Evolutionary conservation across 257 asterid species (phyloP).

Genomic region (Hygrophila difformis): DNA sequence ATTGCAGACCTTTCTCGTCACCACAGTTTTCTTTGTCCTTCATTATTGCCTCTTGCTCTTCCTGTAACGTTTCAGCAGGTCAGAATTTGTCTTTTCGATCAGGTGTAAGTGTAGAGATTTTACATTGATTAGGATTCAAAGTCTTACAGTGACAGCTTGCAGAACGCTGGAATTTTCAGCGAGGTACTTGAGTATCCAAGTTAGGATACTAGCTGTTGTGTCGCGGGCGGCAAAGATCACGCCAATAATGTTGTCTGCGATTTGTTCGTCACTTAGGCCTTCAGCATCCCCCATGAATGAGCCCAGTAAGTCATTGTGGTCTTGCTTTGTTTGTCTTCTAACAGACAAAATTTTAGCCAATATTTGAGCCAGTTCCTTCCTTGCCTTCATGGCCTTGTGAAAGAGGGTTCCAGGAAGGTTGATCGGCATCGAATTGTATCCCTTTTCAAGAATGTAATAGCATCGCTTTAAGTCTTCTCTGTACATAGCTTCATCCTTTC

Average conservation of each 20-base stretch:
- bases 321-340: slow-evolving; percentile 29
- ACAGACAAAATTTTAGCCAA: slow-evolving; percentile 39
- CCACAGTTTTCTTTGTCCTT: slow-evolving; percentile 33
- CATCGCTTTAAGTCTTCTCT: slow-evolving; percentile 65
- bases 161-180: slow-evolving; percentile 62
- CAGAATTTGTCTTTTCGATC: not conserved
- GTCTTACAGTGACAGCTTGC: slow-evolving; percentile 59
- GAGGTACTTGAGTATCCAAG: slow-evolving; percentile 65
- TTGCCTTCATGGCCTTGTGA: slow-evolving; percentile 62
- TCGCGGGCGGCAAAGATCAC: slow-evolving; percentile 73
- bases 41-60: slow-evolving; percentile 58
- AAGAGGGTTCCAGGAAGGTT: slow-evolving; percentile 63
- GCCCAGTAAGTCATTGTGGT: slow-evolving; percentile 43
- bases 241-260: slow-evolving; percentile 62
- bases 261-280: slow-evolving; percentile 54
- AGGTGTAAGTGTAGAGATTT: not conserved
- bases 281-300: slow-evolving; percentile 61
- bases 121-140: not conserved
- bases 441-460: slow-evolving; percentile 60
- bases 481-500: slow-evolving; percentile 47
- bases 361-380: slow-evolving; percentile 48
- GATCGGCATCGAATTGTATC: slow-evolving; percentile 68
- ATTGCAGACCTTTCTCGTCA: slow-evolving; percentile 33
- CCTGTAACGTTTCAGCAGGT: slow-evolving; percentile 21
- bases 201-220: slow-evolving; percentile 60